Evolutionary conservation across 345 rosid species (phyloP).

Genomic region (Heritiera littoralis): DNA sequence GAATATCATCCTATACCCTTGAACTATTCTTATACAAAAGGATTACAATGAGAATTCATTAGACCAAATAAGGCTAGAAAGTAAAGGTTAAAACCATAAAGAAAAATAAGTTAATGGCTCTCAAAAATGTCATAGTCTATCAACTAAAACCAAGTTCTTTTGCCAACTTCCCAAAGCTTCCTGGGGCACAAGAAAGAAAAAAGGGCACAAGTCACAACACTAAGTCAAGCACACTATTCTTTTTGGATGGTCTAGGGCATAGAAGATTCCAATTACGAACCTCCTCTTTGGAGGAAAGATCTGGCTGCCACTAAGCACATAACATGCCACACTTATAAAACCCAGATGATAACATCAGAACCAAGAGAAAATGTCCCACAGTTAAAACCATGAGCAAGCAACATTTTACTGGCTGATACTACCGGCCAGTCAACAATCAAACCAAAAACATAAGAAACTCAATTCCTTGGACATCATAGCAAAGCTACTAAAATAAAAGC

Average conservation of each 20-base stretch:
- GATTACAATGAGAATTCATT: not conserved
- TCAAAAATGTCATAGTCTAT: not conserved
- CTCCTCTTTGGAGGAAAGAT: not conserved
- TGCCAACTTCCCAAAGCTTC: not conserved
- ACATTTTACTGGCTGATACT: not conserved
- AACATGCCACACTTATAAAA: not conserved
- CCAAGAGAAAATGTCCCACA: not conserved
- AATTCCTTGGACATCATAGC: conserved; percentile 10
- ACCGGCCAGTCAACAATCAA: not conserved
- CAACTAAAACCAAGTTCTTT: not conserved
- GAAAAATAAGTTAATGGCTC: not conserved
- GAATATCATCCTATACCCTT: not conserved
- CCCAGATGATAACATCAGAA: not conserved
- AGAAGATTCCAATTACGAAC: not conserved
- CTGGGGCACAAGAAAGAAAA: not conserved
- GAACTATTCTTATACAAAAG: not conserved
- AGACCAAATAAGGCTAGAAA: not conserved
- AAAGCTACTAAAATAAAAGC: not conserved
- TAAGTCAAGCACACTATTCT: not conserved
- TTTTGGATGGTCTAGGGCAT: conserved; percentile 6
- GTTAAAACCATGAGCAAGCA: conserved; percentile 4
- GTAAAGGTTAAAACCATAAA: not conserved
- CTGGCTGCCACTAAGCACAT: not conserved
- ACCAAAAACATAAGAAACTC: conserved; percentile 2
- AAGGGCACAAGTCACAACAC: not conserved